These are phyloP conservation scores for Fusarium paranaense DNA, from an alignment of 2,329 filamentous ascomycete genomes.

Conservation along the genomic window DNA sequence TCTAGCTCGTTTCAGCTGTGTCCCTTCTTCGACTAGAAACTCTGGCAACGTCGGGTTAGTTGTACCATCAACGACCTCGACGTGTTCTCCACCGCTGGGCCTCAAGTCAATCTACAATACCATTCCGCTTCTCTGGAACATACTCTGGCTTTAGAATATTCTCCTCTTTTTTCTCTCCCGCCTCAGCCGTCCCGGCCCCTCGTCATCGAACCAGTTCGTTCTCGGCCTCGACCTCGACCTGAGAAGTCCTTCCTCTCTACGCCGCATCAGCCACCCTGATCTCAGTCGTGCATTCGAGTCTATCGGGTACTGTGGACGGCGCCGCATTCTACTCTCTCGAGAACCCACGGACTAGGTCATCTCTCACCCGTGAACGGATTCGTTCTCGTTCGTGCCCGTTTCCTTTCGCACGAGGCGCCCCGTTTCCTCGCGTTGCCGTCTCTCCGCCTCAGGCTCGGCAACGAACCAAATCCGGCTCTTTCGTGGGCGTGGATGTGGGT, in stretches of 20 bases:
- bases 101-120: neutral
- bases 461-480: conserved; percentile 39
- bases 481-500: conserved; percentile 25
- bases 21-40: neutral
- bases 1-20: conserved; percentile 7
- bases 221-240: conserved; percentile 6
- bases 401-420: conserved; percentile 9
- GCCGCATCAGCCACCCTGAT: conserved; percentile 5
- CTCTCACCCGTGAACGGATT: neutral
- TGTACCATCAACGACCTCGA: conserved; percentile 9
- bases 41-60: neutral
- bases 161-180: conserved; percentile 17
- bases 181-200: conserved; percentile 13
- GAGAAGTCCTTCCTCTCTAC: neutral
- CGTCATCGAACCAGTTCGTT: conserved; percentile 5
- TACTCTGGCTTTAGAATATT: conserved; percentile 4
- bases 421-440: conserved; percentile 24
- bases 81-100: conserved; percentile 8
- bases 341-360: neutral
- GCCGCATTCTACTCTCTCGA: neutral
- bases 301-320: neutral
- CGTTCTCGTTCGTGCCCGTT: conserved; percentile 4
- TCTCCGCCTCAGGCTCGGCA: conserved; percentile 32
- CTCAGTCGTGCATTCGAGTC: neutral
- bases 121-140: neutral